These are phyloP conservation scores for Tricladium varicosporioides DNA, from an alignment of 2,329 filamentous ascomycete species.

Conservation along the genomic window DNA sequence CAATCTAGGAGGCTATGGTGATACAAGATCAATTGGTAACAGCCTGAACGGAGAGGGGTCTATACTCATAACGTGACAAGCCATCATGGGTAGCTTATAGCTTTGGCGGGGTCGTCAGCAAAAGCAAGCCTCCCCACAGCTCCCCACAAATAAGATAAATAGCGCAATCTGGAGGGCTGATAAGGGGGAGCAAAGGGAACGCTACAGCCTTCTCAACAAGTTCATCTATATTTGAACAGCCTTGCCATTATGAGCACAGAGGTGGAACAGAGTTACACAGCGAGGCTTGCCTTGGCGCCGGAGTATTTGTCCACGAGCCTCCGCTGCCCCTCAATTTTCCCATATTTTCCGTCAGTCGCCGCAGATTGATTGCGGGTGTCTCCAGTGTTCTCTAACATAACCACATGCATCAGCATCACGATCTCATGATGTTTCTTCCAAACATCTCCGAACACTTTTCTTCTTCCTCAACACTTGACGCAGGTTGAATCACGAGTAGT, in stretches of 20 bases:
- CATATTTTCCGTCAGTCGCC: slow-evolving; percentile 12
- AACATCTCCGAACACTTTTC: slow-evolving; percentile 2
- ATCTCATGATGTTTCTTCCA: slow-evolving; percentile 1
- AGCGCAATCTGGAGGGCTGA: slow-evolving; percentile 1
- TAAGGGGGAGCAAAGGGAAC: neutral
- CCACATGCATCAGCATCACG: neutral
- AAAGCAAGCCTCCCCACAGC: neutral
- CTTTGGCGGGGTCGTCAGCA: neutral
- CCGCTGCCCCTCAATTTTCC: slow-evolving; percentile 18
- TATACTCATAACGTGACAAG: neutral
- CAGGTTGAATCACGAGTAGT: slow-evolving; percentile 3
- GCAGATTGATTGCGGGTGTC: neutral
- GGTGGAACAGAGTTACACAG: too few species aligned
- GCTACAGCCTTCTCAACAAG: too few species aligned
- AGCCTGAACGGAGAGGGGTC: neutral
- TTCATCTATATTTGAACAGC: too few species aligned
- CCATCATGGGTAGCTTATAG: neutral
- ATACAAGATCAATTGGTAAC: slow-evolving; percentile 1
- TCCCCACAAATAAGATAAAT: slow-evolving; percentile 5
- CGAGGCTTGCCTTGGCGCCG: slow-evolving; percentile 12
- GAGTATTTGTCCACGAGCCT: slow-evolving; percentile 17
- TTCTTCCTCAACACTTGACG: slow-evolving; percentile 5
- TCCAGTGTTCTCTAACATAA: neutral
- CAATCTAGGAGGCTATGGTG: neutral
- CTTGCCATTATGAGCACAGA: too few species aligned